A percentile compares a stretch with the other conserved stretches of the same genome.
Conservation (phyloP, 1,284 basidiomycete genomes). For the Schizophyllum amplum region DNA sequence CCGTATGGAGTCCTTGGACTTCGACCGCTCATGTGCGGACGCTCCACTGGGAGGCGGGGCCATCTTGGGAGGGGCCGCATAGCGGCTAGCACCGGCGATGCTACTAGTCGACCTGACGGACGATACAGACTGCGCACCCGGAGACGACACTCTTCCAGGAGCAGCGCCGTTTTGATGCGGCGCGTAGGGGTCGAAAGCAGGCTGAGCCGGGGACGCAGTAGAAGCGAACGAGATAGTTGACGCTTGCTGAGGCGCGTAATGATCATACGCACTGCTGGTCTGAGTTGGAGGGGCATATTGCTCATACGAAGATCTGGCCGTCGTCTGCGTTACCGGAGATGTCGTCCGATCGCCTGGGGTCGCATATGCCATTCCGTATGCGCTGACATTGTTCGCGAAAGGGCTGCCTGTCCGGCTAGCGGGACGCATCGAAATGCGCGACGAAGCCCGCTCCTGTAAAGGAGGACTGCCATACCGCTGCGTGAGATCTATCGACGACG, state of each 20-base stretch:
- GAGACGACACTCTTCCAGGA: not conserved
- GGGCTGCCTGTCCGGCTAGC: not conserved
- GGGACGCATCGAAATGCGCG: not conserved
- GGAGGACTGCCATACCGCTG: not conserved
- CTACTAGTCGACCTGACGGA: not conserved
- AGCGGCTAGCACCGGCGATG: conserved; percentile 1
- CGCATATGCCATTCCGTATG: not conserved
- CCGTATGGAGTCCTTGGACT: conserved; percentile 42
- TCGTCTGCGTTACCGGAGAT: conserved; percentile 1
- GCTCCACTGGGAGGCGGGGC: not conserved
- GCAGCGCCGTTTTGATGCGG: not conserved
- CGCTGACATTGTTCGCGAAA: not conserved
- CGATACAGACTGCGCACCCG: not conserved
- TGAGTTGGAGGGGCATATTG: not conserved
- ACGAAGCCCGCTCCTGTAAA: not conserved
- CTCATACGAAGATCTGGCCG: conserved; percentile 2
- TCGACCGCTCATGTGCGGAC: conserved; percentile 26
- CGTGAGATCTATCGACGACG: not conserved
- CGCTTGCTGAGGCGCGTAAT: not conserved
- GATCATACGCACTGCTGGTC: not conserved
- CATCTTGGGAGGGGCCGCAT: not conserved
- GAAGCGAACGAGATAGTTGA: not conserved
- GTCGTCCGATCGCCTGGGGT: conserved; percentile 1
- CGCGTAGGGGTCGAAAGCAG: conserved; percentile 1
- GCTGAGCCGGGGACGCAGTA: conserved; percentile 3